These are phyloP conservation scores for Lactarius indigo DNA, from an alignment of 768 basidiomycete genomes.

Conservation along the genomic window DNA sequence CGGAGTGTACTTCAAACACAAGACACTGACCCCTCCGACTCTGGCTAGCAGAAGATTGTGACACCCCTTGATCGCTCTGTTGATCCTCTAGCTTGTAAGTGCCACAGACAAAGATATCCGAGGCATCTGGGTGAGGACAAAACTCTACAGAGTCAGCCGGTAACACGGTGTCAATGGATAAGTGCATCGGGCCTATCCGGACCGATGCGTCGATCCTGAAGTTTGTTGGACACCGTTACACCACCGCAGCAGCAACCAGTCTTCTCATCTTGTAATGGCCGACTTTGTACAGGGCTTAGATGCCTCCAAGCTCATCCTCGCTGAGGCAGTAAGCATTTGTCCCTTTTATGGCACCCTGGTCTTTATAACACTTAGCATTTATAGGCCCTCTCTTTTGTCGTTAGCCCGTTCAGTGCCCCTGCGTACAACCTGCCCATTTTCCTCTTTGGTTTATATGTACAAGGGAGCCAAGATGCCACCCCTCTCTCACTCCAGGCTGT, in stretches of 20 bases:
- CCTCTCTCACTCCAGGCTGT: constrained; percentile 62
- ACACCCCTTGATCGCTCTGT: constrained; percentile 13
- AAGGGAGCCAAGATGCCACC: constrained; percentile 61
- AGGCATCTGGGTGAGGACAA: constrained; percentile 62
- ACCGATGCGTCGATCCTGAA: not conserved
- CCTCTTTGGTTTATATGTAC: constrained; percentile 70
- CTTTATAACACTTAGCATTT: not conserved
- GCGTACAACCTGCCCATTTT: constrained; percentile 81
- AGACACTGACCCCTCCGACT: constrained; percentile 69
- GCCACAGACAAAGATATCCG: constrained; percentile 77
- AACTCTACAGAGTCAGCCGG: constrained; percentile 93
- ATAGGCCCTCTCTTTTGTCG: constrained; percentile 59
- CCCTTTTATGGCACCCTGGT: not conserved
- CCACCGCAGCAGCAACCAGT: not conserved
- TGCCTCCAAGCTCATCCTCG: constrained; percentile 63
- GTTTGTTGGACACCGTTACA: not conserved
- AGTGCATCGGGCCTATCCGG: not conserved
- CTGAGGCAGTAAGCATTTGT: constrained; percentile 47
- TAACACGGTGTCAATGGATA: constrained; percentile 58
- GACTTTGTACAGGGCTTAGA: constrained; percentile 73
- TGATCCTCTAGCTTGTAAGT: constrained; percentile 77
- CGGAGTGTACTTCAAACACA: constrained; percentile 48
- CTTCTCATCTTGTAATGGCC: constrained; percentile 36
- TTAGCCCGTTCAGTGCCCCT: constrained; percentile 54
- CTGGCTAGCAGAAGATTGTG: constrained; percentile 31